phyloP scores from a whole-genome alignment of 345 rosid species.

The Eucalyptus pauciflora region DNA sequence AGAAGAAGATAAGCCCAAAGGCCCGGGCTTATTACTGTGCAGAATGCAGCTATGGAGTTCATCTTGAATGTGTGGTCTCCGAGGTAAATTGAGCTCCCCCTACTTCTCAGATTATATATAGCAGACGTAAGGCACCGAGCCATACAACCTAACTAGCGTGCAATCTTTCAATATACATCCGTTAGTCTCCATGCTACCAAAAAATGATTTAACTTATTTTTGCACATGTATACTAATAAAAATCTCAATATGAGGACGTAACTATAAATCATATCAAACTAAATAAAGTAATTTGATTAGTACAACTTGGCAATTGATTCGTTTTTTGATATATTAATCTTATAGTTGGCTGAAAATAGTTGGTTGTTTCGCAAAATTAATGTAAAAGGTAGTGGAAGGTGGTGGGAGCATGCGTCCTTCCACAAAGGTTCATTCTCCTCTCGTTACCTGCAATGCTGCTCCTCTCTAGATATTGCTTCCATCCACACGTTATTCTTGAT shows the following conservation, averaged over 20 bases:
- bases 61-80: not conserved
- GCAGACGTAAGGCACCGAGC: not conserved
- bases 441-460: not conserved
- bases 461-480: not conserved
- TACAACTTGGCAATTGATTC: not conserved
- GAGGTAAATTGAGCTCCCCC: not conserved
- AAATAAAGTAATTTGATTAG: not conserved
- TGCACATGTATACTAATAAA: not conserved
- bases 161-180: not conserved
- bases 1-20: not conserved
- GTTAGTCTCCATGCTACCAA: not conserved
- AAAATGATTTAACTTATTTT: not conserved
- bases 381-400: not conserved
- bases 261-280: not conserved
- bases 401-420: not conserved
- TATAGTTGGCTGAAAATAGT: not conserved
- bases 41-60: not conserved
- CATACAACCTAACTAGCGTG: not conserved
- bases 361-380: not conserved
- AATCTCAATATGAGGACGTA: not conserved
- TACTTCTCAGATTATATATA: not conserved
- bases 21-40: conserved; percentile 1
- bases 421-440: not conserved
- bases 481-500: not conserved
- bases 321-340: not conserved